Evolutionary conservation across 2,329 filamentous ascomycete genomes (phyloP).

Genomic region (Acarospora socialis): DNA sequence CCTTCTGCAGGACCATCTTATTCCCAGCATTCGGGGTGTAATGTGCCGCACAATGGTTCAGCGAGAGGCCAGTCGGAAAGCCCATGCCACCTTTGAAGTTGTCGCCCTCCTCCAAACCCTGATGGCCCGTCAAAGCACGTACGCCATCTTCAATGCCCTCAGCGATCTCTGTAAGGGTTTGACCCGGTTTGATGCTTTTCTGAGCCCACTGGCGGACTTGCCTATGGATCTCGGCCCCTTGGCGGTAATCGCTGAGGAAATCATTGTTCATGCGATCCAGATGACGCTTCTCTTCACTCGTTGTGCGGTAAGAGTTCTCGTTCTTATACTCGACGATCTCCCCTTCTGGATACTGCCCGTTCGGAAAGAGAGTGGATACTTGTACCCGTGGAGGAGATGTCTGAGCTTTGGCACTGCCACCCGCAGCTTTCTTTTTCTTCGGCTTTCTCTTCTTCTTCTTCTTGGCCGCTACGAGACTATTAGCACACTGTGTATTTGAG

Average conservation of each 20-base stretch:
- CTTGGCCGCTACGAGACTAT: conserved; percentile 32
- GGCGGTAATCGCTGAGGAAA: conserved; percentile 66
- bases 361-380: conserved; percentile 59
- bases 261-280: conserved; percentile 68
- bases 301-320: conserved; percentile 67
- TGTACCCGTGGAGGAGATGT: conserved; percentile 63
- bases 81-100: conserved; percentile 37
- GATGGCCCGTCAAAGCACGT: conserved; percentile 34
- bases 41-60: conserved; percentile 42
- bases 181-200: conserved; percentile 66
- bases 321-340: conserved; percentile 64
- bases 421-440: conserved; percentile 50
- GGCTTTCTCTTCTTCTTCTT: conserved; percentile 79
- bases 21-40: conserved; percentile 43
- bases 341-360: conserved; percentile 58
- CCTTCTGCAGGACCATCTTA: conserved; percentile 56
- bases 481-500: background rate
- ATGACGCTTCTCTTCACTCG: conserved; percentile 70
- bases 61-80: conserved; percentile 40
- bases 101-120: conserved; percentile 38
- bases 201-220: conserved; percentile 76
- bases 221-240: conserved; percentile 77
- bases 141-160: conserved; percentile 71
- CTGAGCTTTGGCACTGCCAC: conserved; percentile 48
- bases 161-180: conserved; percentile 66